A percentile compares a stretch with the other conserved stretches of the same genome.
Evolutionary conservation across 768 basidiomycete genomes (phyloP).

Genomic region (Cystofilobasidium macerans): DNA sequence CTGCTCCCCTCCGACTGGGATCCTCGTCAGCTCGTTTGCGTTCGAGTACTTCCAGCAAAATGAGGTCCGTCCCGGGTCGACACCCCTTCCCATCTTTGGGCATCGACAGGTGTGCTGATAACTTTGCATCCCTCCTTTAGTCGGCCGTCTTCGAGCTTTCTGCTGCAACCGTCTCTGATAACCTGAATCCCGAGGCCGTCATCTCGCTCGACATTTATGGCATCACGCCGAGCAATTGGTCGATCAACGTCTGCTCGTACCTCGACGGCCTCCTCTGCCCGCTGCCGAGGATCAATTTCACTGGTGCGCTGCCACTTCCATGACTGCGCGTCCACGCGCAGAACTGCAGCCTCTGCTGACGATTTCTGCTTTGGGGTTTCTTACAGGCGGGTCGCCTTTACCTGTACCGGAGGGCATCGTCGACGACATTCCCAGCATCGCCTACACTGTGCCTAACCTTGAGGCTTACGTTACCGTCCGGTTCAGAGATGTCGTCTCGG

Average conservation of each 20-base stretch:
- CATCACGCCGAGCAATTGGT: conserved; percentile 64
- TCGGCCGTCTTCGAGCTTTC: conserved; percentile 76
- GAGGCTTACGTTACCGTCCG: conserved; percentile 78
- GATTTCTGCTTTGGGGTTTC: neutral
- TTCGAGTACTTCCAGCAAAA: conserved; percentile 35
- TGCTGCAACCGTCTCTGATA: conserved; percentile 60
- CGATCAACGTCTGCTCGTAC: conserved; percentile 73
- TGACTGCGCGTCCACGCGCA: neutral
- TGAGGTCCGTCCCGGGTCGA: conserved; percentile 16
- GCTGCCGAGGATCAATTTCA: conserved; percentile 71
- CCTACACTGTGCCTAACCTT: conserved; percentile 77
- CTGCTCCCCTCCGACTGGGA: conserved; percentile 64
- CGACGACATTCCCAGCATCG: conserved; percentile 51
- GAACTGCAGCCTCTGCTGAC: neutral
- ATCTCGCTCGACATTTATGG: conserved; percentile 81
- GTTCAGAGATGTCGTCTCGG: conserved; percentile 57
- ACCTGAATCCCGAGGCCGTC: conserved; percentile 67
- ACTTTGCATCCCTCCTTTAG: conserved; percentile 30
- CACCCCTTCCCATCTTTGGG: neutral
- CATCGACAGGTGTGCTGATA: neutral
- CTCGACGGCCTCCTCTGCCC: conserved; percentile 71
- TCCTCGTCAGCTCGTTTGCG: conserved; percentile 42
- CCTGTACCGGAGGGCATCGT: conserved; percentile 40
- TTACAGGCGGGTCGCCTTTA: conserved; percentile 31
- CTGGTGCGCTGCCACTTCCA: conserved; percentile 43